Conservation (phyloP, 768 basidiomycete genomes). For the Russula compacta region DNA sequence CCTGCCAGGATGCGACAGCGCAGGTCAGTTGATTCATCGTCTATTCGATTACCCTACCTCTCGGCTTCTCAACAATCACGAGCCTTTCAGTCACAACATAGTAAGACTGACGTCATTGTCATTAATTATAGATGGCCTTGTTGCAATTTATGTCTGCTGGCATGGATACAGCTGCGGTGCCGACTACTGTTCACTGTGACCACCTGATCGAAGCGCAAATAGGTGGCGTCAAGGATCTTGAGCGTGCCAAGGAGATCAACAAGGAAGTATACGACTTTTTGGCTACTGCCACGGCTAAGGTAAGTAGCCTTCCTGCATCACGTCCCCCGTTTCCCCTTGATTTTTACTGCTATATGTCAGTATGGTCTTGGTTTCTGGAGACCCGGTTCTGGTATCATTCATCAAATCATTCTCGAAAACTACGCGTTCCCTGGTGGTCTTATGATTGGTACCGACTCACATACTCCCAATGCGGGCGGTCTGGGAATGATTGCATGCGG, state of each 20-base stretch:
- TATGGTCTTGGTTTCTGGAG: constrained; percentile 99
- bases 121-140: constrained; percentile 75
- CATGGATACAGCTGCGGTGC: constrained; percentile 95
- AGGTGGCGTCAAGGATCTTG: constrained; percentile 90
- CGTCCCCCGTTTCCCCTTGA: neutral
- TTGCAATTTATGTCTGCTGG: constrained; percentile 99
- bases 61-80: neutral
- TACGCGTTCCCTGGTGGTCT: constrained; percentile 99
- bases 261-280: constrained; percentile 99
- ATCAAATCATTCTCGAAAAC: constrained; percentile 98
- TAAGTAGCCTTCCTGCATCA: constrained; percentile 23
- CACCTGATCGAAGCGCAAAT: constrained; percentile 97
- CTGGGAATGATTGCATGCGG: constrained; percentile 99
- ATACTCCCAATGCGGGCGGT: constrained; percentile 98
- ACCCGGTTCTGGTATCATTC: constrained; percentile 98
- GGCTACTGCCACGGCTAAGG: constrained; percentile 92
- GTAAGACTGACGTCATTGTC: constrained; percentile 10
- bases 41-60: neutral
- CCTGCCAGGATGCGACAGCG: constrained; percentile 86
- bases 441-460: constrained; percentile 99
- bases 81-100: neutral
- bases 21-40: constrained; percentile 32
- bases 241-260: constrained; percentile 85
- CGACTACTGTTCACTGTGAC: constrained; percentile 98
- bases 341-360: constrained; percentile 28